These are phyloP conservation scores for Cryptosporidium xiaoi DNA, from an alignment of 169 alveolate genomes.

Conservation along the genomic window DNA sequence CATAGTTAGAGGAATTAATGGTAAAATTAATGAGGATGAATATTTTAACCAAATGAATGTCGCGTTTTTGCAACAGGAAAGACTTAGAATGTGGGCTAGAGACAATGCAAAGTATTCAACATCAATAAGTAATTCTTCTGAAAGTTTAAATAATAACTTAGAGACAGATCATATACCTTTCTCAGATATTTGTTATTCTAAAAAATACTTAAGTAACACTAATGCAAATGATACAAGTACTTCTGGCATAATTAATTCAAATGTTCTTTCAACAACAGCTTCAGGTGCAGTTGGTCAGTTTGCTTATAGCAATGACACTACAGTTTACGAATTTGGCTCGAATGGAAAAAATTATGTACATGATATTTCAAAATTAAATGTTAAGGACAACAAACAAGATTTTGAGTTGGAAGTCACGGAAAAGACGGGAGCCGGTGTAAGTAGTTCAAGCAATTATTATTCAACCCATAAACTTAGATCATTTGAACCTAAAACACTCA, in stretches of 20 bases:
- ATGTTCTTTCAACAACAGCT: slow-evolving; percentile 59
- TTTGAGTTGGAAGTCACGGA: not conserved
- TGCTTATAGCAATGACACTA: slow-evolving; percentile 35
- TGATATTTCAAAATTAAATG: not conserved
- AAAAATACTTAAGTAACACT: not conserved
- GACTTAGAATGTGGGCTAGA: slow-evolving; percentile 64
- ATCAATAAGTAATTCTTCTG: slow-evolving; percentile 25
- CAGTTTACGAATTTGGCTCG: slow-evolving; percentile 20
- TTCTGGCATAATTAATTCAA: slow-evolving; percentile 24
- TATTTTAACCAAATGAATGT: slow-evolving; percentile 18
- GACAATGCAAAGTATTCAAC: slow-evolving; percentile 61
- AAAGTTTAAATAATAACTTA: slow-evolving; percentile 3
- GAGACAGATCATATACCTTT: slow-evolving; percentile 71
- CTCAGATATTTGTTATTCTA: slow-evolving; percentile 55
- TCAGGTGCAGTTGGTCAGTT: slow-evolving; percentile 60
- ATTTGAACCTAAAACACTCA: slow-evolving; percentile 23
- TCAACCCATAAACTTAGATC: not conserved
- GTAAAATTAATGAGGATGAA: not conserved
- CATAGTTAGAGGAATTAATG: not conserved
- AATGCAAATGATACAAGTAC: not conserved
- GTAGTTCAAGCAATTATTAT: not conserved
- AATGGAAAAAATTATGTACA: slow-evolving; percentile 2
- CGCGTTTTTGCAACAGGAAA: slow-evolving; percentile 66
- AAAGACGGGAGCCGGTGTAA: not conserved
- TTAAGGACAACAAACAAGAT: slow-evolving; percentile 1